These are phyloP conservation scores for Mucor ambiguus DNA, from an alignment of 371 early-diverging fungal species.

Conservation along the genomic window DNA sequence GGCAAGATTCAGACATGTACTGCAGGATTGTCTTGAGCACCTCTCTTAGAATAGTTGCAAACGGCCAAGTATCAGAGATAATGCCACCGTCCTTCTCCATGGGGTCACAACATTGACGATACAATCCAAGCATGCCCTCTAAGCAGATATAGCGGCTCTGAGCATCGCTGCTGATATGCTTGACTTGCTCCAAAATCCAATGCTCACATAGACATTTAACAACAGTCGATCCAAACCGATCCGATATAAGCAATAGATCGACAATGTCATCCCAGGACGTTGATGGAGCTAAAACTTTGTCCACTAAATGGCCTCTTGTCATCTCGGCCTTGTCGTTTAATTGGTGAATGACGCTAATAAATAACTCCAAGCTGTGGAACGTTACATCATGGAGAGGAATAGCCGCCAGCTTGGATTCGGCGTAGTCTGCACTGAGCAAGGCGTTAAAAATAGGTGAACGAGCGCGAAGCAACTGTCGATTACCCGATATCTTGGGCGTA, in stretches of 20 bases:
- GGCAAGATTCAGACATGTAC: slow-evolving; percentile 12
- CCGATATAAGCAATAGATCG: slow-evolving; percentile 30
- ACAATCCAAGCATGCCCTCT: slow-evolving; percentile 29
- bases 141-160: neutral
- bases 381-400: slow-evolving; percentile 35
- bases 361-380: slow-evolving; percentile 11
- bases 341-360: slow-evolving; percentile 14
- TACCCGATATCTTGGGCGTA: slow-evolving; percentile 5
- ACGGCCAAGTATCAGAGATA: slow-evolving; percentile 33
- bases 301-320: neutral
- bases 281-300: neutral
- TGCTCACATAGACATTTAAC: slow-evolving; percentile 27
- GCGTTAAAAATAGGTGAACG: slow-evolving; percentile 36
- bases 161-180: neutral
- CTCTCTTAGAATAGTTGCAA: slow-evolving; percentile 17
- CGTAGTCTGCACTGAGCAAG: slow-evolving; percentile 28
- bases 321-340: slow-evolving; percentile 5
- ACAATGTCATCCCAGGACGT: slow-evolving; percentile 27
- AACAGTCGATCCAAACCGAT: slow-evolving; percentile 25
- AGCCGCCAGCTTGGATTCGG: slow-evolving; percentile 16
- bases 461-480: slow-evolving; percentile 13
- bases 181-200: slow-evolving; percentile 29
- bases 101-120: slow-evolving; percentile 30
- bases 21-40: slow-evolving; percentile 13
- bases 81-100: slow-evolving; percentile 28